These are phyloP conservation scores for Solanum aculeatissimum DNA, from an alignment of 305 asterid species.

Conservation along the genomic window DNA sequence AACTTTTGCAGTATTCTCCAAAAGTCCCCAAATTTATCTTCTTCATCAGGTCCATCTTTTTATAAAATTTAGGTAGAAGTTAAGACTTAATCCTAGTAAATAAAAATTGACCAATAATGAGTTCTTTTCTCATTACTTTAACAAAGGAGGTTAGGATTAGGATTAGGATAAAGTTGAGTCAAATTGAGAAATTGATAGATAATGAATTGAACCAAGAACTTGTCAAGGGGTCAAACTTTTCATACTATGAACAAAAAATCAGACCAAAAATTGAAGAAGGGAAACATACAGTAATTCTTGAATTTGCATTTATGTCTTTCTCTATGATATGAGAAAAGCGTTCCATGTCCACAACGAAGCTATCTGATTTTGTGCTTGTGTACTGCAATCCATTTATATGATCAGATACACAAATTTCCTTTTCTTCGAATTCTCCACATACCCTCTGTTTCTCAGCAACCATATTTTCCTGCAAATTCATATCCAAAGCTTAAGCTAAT, in stretches of 20 bases:
- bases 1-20: background rate
- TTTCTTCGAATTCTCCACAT: background rate
- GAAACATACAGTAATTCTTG: slow-evolving; percentile 46
- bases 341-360: slow-evolving; percentile 32
- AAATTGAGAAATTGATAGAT: background rate
- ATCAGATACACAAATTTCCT: background rate
- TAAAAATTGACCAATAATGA: background rate
- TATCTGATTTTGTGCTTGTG: background rate
- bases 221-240: background rate
- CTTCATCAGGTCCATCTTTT: background rate
- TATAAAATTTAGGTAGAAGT: background rate
- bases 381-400: background rate
- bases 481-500: background rate
- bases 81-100: background rate
- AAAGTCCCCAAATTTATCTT: background rate
- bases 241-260: background rate
- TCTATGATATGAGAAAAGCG: slow-evolving; percentile 39
- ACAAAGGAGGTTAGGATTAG: background rate
- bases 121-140: background rate
- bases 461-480: background rate
- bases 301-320: slow-evolving; percentile 34
- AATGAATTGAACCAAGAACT: background rate
- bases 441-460: background rate
- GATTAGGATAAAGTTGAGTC: background rate
- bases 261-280: background rate